These are phyloP conservation scores for Lasiodiplodia hormozganensis DNA, from an alignment of 2,329 filamentous ascomycete species.

Conservation along the genomic window DNA sequence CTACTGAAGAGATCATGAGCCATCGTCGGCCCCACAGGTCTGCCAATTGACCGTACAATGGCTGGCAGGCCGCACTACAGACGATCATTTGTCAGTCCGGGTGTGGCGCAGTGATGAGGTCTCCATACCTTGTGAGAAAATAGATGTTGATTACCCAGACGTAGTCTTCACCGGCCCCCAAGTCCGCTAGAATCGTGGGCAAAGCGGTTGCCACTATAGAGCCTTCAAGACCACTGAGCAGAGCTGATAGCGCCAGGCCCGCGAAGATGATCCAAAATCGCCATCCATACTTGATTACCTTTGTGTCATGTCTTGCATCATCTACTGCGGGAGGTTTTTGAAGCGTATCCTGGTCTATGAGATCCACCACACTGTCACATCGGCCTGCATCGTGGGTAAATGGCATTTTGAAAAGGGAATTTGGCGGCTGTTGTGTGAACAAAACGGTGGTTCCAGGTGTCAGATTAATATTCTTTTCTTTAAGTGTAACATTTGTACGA, in stretches of 20 bases:
- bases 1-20: conserved; percentile 46
- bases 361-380: not conserved
- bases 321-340: not conserved
- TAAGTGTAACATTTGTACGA: not conserved
- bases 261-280: conserved; percentile 12
- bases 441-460: not conserved
- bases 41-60: conserved; percentile 58
- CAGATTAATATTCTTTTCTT: not conserved
- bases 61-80: conserved; percentile 52
- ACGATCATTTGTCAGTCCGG: not conserved
- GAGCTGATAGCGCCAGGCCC: not conserved
- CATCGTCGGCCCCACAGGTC: conserved; percentile 61
- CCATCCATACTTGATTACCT: not conserved
- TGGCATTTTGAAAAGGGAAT: not conserved
- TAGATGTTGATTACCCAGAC: conserved; percentile 47
- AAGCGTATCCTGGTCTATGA: not conserved
- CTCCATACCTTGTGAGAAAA: conserved; percentile 36
- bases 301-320: not conserved
- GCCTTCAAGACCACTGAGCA: conserved; percentile 49
- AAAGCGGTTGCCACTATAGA: conserved; percentile 52
- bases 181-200: conserved; percentile 46
- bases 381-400: not conserved
- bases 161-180: conserved; percentile 43
- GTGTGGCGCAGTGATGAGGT: too few relatives aligned
- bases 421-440: not conserved